phyloP scores from a whole-genome alignment of 306 rosid species.

The Fragaria iinumae region DNA sequence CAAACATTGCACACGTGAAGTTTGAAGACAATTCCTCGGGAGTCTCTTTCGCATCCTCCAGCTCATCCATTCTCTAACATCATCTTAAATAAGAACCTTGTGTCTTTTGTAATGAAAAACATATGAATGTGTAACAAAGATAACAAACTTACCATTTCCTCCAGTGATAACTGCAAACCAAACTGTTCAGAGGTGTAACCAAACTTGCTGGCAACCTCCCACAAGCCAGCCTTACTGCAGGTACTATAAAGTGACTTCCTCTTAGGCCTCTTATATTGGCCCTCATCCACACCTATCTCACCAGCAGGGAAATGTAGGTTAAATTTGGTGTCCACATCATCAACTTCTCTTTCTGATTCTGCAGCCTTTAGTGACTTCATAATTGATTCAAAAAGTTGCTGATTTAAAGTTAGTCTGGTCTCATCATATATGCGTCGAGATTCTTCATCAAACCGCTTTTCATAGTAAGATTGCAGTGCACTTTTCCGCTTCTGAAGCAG shows the following conservation, averaged over 20 bases:
- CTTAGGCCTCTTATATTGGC: constrained; percentile 90
- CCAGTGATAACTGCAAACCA: constrained; percentile 76
- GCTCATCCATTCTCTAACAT: constrained; percentile 66
- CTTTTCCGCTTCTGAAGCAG: constrained; percentile 89
- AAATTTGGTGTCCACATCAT: constrained; percentile 95
- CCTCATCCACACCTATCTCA: constrained; percentile 91
- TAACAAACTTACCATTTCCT: constrained; percentile 52
- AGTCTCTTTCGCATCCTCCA: constrained; percentile 95
- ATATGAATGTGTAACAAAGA: constrained; percentile 24
- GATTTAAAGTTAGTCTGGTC: constrained; percentile 65
- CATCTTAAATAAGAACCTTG: constrained; percentile 9
- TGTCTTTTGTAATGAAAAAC: constrained; percentile 14
- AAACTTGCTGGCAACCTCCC: constrained; percentile 95
- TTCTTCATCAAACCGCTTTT: constrained; percentile 83
- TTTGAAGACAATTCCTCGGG: constrained; percentile 97
- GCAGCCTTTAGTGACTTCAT: constrained; percentile 90
- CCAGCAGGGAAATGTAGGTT: constrained; percentile 97
- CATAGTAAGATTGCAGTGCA: constrained; percentile 77
- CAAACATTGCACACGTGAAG: constrained; percentile 86
- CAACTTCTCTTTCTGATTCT: constrained; percentile 94
- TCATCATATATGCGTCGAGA: constrained; percentile 75
- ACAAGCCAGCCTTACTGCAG: constrained; percentile 86
- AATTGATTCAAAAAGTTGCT: constrained; percentile 78
- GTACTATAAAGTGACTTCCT: constrained; percentile 74
- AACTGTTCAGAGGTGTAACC: constrained; percentile 97